Percentiles rank a stretch among this genome's conserved stretches.
Evolutionary conservation across 2,329 filamentous ascomycete genomes (phyloP).

Genomic region (Rhinocladiella similis): DNA sequence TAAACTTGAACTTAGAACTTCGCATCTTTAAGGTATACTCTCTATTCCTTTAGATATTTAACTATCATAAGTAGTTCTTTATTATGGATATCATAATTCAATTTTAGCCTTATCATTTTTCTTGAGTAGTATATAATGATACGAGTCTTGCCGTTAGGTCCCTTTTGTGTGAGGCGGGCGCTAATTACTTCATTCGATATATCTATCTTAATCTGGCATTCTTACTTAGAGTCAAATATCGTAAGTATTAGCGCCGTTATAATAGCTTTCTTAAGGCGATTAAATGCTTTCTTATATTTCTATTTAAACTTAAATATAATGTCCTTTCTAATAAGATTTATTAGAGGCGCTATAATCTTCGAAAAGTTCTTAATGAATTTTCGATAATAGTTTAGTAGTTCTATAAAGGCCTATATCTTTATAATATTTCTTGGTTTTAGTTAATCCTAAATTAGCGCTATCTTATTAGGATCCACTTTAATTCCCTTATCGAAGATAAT

Average conservation of each 20-base stretch:
- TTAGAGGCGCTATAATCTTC: conserved; percentile 24
- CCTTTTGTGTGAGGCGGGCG: conserved; percentile 9
- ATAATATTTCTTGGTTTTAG: conserved; percentile 8
- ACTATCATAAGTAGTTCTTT: conserved; percentile 27
- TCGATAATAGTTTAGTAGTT: conserved; percentile 34
- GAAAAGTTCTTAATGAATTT: conserved; percentile 32
- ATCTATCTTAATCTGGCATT: conserved; percentile 18
- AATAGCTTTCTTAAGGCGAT: conserved; percentile 12
- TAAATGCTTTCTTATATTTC: background rate
- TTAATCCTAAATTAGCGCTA: conserved; percentile 31
- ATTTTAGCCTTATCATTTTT: background rate
- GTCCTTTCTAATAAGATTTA: conserved; percentile 17
- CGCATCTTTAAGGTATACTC: conserved; percentile 20
- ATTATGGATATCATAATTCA: conserved; percentile 18
- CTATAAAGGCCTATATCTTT: conserved; percentile 2
- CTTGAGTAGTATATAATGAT: background rate
- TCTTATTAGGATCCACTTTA: conserved; percentile 31
- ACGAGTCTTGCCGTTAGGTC: conserved; percentile 7
- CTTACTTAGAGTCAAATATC: conserved; percentile 17
- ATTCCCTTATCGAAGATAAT: conserved; percentile 32
- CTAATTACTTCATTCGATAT: conserved; percentile 12
- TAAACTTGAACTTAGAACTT: conserved; percentile 18
- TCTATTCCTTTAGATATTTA: conserved; percentile 16
- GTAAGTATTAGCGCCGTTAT: conserved; percentile 12
- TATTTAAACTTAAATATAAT: conserved; percentile 3